Percentiles rank a stretch among this genome's conserved stretches.
phyloP scores from a whole-genome alignment of 139 green algal genomes.

The Volvox reticuliferus region DNA sequence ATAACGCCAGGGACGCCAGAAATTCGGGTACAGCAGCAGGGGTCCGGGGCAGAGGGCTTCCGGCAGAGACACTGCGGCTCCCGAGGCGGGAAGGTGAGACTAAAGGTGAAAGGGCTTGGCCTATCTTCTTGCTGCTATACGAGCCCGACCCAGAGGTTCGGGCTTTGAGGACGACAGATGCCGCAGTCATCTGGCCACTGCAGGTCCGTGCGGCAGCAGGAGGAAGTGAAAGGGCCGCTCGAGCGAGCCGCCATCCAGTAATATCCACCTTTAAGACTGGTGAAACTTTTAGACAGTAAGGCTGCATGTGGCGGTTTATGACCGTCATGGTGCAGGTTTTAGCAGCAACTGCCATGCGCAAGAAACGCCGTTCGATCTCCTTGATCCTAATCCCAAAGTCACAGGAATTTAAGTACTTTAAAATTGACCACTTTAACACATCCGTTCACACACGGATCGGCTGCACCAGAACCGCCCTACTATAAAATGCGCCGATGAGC shows the following conservation, averaged over 20 bases:
- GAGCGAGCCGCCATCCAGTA: not conserved
- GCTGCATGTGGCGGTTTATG: not conserved
- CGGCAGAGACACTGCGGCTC: no score
- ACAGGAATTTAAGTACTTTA: no score
- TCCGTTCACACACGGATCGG: no score
- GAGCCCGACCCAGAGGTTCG: no score
- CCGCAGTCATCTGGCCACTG: not conserved
- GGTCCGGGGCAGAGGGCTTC: not conserved
- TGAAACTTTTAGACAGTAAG: not conserved
- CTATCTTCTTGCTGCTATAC: no score
- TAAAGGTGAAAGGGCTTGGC: not conserved
- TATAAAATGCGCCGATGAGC: no score
- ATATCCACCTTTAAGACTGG: not conserved
- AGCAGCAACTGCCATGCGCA: no score
- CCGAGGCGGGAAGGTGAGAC: not conserved
- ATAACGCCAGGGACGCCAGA: not conserved
- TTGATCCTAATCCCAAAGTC: no score
- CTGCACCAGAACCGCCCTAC: no score
- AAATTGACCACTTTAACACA: no score
- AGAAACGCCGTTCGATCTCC: no score
- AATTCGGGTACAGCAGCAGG: slow-evolving; percentile 24
- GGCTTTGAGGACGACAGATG: not conserved
- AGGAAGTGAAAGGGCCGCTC: not conserved
- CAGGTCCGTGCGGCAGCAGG: not conserved
- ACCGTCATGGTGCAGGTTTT: not conserved